Evolutionary conservation across 192 early-diverging fungal genomes (phyloP).

Genomic region (Coemansia furcata): DNA sequence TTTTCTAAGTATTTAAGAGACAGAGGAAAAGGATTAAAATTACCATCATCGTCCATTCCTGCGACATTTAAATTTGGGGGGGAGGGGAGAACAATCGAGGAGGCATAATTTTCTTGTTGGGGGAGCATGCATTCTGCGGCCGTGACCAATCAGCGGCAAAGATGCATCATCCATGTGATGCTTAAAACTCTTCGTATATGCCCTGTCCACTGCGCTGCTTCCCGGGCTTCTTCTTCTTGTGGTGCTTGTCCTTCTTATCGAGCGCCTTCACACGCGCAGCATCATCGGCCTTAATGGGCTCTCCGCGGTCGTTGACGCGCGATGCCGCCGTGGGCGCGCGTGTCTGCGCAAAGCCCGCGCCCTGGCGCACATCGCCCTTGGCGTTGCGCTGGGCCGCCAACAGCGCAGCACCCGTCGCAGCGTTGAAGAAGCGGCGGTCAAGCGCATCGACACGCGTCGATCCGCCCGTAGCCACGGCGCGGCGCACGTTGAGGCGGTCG

Average conservation of each 20-base stretch:
- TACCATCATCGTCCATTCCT: neutral
- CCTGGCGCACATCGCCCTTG: slow-evolving; percentile 34
- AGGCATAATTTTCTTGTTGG: neutral
- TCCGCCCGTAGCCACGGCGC: slow-evolving; percentile 52
- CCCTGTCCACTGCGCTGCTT: slow-evolving; percentile 72
- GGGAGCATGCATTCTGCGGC: neutral
- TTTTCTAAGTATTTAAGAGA: slow-evolving; percentile 33
- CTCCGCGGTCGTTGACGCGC: slow-evolving; percentile 55
- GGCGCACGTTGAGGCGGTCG: slow-evolving; percentile 58
- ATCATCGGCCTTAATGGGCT: slow-evolving; percentile 47
- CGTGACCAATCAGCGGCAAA: slow-evolving; percentile 9
- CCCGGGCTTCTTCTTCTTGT: slow-evolving; percentile 70
- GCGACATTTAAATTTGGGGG: neutral
- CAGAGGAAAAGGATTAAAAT: slow-evolving; percentile 37
- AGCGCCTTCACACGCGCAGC: slow-evolving; percentile 43
- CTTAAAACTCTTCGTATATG: slow-evolving; percentile 22
- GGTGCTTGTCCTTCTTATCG: slow-evolving; percentile 29
- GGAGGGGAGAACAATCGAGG: neutral
- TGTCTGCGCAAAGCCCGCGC: slow-evolving; percentile 39
- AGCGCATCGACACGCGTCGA: slow-evolving; percentile 29
- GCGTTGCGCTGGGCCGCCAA: slow-evolving; percentile 24
- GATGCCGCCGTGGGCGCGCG: slow-evolving; percentile 30
- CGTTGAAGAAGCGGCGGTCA: slow-evolving; percentile 46
- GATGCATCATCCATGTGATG: neutral
- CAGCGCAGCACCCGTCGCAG: slow-evolving; percentile 9